Conservation (phyloP, 2,329 filamentous ascomycete genomes). For the Septoria linicola region DNA sequence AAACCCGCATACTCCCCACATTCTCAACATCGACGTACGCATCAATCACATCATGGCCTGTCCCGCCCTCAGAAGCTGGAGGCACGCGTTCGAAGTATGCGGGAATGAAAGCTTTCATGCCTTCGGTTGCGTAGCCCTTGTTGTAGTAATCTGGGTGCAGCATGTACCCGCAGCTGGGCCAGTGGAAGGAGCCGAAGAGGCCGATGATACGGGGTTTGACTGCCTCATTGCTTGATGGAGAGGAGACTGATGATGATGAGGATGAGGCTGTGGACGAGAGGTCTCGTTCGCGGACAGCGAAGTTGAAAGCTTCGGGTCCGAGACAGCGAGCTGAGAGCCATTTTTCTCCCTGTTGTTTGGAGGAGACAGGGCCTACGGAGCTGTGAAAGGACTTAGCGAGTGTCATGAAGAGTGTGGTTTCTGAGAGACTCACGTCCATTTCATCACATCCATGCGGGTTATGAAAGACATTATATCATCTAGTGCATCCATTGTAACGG, state of each 20-base stretch:
- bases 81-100: slow-evolving; percentile 42
- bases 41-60: slow-evolving; percentile 41
- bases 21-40: slow-evolving; percentile 54
- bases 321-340: slow-evolving; percentile 44
- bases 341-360: slow-evolving; percentile 26
- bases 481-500: slow-evolving; percentile 25
- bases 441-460: slow-evolving; percentile 62
- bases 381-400: slow-evolving; percentile 30
- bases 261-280: too few relatives aligned
- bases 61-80: slow-evolving; percentile 27
- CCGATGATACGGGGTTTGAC: slow-evolving; percentile 57
- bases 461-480: slow-evolving; percentile 49
- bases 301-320: slow-evolving; percentile 54
- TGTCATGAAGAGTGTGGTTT: too few relatives aligned
- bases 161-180: slow-evolving; percentile 47
- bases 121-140: slow-evolving; percentile 47
- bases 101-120: slow-evolving; percentile 43
- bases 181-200: slow-evolving; percentile 44
- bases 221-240: slow-evolving; percentile 50
- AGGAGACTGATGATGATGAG: too few relatives aligned
- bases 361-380: slow-evolving; percentile 21
- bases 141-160: slow-evolving; percentile 39
- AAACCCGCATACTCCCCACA: slow-evolving; percentile 54
- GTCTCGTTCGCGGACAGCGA: slow-evolving; percentile 51
- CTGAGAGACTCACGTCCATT: slow-evolving; percentile 53